Base-by-base conservation (phyloP, 2,329 filamentous ascomycete genomes). In the Chaetomium strumarium region DNA sequence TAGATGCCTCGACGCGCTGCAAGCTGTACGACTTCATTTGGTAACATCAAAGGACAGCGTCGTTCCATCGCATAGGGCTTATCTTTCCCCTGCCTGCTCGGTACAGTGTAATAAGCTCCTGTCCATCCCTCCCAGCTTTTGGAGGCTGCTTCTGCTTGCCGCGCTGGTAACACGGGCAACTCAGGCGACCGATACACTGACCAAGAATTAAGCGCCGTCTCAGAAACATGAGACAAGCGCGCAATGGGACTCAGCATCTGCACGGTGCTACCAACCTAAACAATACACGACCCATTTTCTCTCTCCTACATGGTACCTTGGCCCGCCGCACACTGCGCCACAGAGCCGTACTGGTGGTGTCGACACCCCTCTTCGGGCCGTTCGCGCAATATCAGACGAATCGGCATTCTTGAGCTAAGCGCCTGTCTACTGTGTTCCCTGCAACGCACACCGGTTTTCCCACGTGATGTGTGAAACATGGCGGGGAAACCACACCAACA, bases 351-450 rank as follows among this genome's bases (percentile, higher is more conserved):
- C 41, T 20, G 34, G 31, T 14, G 44, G 37, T 31, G 43, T 41
- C 29, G 16, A 19, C 30, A 17, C 42, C 14, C 12, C 43, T 11
- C 43, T 5, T 13, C 31, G 13, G 10, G 10, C 10, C 33, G 13
- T 36, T 16, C 1, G 5, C 19, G 9, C 24, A 33, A 14, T 20
- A 53, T 54, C 44, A 53, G 52, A 49, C 55, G 56, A 60, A 60
- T 61, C 54, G 58, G 55, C 47, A 58, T 46, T 47, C 47, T 29
- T 34, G 33, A 31, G 37, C 38, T 57, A 61, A 57, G 59, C 59
- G 58, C 59, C 55, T 38, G n/a, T 17, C 12, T 13, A 5, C 19
- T 11, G 16, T n/a, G 17, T 40, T 17, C 9, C 20, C 17, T 14
- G 38, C 20, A 14, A 19, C 24, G 45, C 34, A 45, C 36, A 16